These are phyloP conservation scores for Cardamine resedifolia DNA, from an alignment of 345 rosid species.

Conservation along the genomic window DNA sequence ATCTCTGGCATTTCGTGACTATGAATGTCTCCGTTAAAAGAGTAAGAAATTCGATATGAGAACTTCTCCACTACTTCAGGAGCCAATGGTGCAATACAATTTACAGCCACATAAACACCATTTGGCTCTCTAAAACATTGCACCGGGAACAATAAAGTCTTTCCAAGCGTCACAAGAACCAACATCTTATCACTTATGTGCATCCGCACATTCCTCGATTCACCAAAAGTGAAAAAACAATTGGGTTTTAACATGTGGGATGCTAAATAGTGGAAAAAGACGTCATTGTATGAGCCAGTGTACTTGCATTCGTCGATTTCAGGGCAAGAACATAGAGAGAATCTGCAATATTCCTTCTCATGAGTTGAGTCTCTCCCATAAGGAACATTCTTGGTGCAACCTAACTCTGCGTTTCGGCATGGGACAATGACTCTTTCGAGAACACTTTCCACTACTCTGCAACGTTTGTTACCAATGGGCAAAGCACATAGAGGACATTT, in stretches of 20 bases:
- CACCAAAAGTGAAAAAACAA: neutral
- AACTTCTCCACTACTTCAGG: neutral
- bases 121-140: neutral
- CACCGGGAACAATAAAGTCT: neutral
- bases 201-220: neutral
- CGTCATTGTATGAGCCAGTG: neutral
- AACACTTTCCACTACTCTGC: constrained; percentile 47
- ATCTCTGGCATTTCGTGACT: neutral
- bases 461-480: constrained; percentile 47
- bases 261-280: neutral
- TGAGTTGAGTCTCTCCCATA: constrained; percentile 40
- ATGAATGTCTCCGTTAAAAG: neutral
- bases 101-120: neutral
- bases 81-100: neutral
- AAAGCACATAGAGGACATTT: constrained; percentile 34
- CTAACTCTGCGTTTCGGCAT: constrained; percentile 44
- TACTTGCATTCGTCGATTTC: constrained; percentile 5
- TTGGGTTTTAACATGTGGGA: constrained; percentile 30
- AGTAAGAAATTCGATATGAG: neutral
- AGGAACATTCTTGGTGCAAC: constrained; percentile 36
- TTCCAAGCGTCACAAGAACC: neutral
- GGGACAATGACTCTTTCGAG: constrained; percentile 35
- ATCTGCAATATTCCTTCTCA: constrained; percentile 39
- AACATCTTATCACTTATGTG: neutral
- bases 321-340: constrained; percentile 52